Evolutionary conservation across 2,329 filamentous ascomycete genomes (phyloP).

Genomic region (Cercospora citrullina): DNA sequence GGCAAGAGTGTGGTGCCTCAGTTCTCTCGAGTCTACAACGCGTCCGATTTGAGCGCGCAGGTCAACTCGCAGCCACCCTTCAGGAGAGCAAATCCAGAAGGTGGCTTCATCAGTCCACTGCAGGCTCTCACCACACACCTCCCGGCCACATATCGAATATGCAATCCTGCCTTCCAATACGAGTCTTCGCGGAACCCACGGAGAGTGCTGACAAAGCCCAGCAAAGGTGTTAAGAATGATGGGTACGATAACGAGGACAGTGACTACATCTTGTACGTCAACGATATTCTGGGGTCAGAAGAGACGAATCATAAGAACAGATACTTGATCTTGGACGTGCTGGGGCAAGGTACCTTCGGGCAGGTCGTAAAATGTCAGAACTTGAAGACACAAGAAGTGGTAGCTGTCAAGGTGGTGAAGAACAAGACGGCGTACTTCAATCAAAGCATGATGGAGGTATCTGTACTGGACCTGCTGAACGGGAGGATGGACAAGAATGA

Average conservation of each 20-base stretch:
- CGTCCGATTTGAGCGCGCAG: constrained; percentile 75
- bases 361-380: constrained; percentile 99
- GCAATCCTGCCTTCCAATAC: constrained; percentile 97
- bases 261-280: constrained; percentile 98
- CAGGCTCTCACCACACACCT: constrained; percentile 93
- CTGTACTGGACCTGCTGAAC: constrained; percentile 92
- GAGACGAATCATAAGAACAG: constrained; percentile 99
- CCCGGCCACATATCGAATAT: constrained; percentile 94
- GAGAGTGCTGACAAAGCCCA: constrained; percentile 93
- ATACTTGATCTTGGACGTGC: constrained; percentile 93
- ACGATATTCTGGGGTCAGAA: constrained; percentile 96
- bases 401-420: constrained; percentile 98
- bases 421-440: constrained; percentile 99
- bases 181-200: constrained; percentile 96
- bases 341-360: constrained; percentile 96
- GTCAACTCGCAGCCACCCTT: constrained; percentile 87
- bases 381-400: constrained; percentile 95
- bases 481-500: constrained; percentile 99
- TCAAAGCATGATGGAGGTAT: constrained; percentile 99
- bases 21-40: constrained; percentile 74
- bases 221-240: constrained; percentile 98
- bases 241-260: constrained; percentile 99
- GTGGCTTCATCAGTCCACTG: constrained; percentile 94
- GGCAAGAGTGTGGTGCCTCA: constrained; percentile 67
- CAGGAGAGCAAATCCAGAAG: constrained; percentile 90